phyloP scores from a whole-genome alignment of 1,139 yeast species.

The Zhuliangozyma parablackwelliae region DNA sequence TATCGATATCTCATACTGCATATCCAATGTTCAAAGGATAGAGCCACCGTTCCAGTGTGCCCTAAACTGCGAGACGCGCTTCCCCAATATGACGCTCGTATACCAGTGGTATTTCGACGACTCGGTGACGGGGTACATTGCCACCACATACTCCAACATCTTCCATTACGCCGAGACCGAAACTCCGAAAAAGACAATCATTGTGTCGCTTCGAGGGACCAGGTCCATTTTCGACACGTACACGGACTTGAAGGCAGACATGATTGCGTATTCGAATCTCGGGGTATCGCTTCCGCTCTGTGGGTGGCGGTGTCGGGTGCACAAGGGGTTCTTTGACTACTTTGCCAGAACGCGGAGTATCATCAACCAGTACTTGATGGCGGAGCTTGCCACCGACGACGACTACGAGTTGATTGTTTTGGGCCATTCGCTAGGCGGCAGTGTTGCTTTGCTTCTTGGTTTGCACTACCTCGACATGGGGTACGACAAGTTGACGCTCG shows the following conservation, averaged over 20 bases:
- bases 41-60: constrained; percentile 44
- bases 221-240: constrained; percentile 43
- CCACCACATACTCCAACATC: constrained; percentile 27
- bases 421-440: constrained; percentile 55
- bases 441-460: constrained; percentile 38
- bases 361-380: constrained; percentile 21
- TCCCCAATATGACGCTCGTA: constrained; percentile 39
- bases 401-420: constrained; percentile 34
- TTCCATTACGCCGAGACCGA: constrained; percentile 17
- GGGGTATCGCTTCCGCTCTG: constrained; percentile 27
- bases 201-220: constrained; percentile 46
- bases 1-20: constrained; percentile 48
- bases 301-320: constrained; percentile 38
- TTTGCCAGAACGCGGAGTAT: constrained; percentile 27
- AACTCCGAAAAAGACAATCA: constrained; percentile 24
- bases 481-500: constrained; percentile 26
- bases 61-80: constrained; percentile 32
- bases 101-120: constrained; percentile 47
- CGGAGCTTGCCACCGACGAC: constrained; percentile 21
- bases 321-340: constrained; percentile 41
- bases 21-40: constrained; percentile 31
- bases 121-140: constrained; percentile 37
- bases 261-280: constrained; percentile 26
- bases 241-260: constrained; percentile 42
- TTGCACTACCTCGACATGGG: constrained; percentile 36